Evolutionary conservation across 2,329 filamentous ascomycete genomes (phyloP), one percentile per base, ranked within the genome.

Genomic region (Fusarium miscanthi): DNA sequence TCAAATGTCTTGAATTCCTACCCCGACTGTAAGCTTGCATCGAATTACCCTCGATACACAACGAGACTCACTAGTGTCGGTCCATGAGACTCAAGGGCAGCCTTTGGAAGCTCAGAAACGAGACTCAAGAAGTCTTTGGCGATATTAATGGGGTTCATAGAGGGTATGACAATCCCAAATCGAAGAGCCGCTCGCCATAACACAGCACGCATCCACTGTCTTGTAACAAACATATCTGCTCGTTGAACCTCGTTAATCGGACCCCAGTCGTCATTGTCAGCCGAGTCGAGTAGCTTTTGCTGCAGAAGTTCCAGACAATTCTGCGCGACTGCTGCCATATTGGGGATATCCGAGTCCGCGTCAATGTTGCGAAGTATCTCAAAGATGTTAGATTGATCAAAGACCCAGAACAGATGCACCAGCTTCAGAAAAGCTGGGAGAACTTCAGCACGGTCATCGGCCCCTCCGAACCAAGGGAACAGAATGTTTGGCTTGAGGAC

Each of bases 131-230:
- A 85, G 52, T 87, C 84, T 19, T 80, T 81, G 7, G 85, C 85
- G 46, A 86, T 85, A 21, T 82, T 78, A 6, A 87, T 78, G 1
- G 85, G 85, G 58, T 82, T 77, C 67, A 80, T 70, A 3, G 74
- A 64, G 35, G 76, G 64, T 43, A 80, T 66, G n/a, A 75, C 77
- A 14, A 81, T 80, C 6, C 78, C 78, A 63, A 79, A 79, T 2
- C 78, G 75, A 33, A 82, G 76, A 1, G 82, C 80, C 3, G 83
- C 79, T 21, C 84, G 80, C 85, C 85, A 87, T 19, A 86, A 68
- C 6, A 87, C 81, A 45, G 85, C 82, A 12, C 84, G 82, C 85
- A 87, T 87, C 85, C 85, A 87, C 49, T 86, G 84, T 3, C 84
- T 78, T 0, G 85, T 87, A 6, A 86, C 84, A 63, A 81, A 83